phyloP scores from a whole-genome alignment of 2,329 filamentous ascomycete genomes.

The Neonectria hederae region DNA sequence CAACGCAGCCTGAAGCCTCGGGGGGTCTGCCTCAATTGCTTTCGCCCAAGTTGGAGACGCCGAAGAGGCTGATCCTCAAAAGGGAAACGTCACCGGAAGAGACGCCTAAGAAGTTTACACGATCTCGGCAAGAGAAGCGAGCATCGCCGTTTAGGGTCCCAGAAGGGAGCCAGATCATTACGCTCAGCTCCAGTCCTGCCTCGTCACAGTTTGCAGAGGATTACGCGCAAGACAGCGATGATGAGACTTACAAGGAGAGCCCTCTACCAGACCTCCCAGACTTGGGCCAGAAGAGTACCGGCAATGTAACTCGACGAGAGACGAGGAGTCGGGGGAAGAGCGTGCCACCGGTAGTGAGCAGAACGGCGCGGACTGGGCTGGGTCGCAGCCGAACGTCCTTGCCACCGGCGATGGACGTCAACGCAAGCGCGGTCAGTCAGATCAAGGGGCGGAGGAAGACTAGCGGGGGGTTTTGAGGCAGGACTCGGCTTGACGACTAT shows the following conservation, averaged over 20 bases:
- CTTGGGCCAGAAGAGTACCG: slow-evolving; percentile 35
- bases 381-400: slow-evolving; percentile 28
- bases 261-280: slow-evolving; percentile 30
- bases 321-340: slow-evolving; percentile 36
- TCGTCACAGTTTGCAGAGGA: slow-evolving; percentile 32
- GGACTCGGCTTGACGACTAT: background rate
- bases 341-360: slow-evolving; percentile 25
- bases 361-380: slow-evolving; percentile 7
- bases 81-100: background rate
- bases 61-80: slow-evolving; percentile 6
- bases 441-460: slow-evolving; percentile 37
- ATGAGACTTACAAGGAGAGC: slow-evolving; percentile 35
- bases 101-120: background rate
- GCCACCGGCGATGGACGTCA: slow-evolving; percentile 30
- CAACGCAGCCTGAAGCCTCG: slow-evolving; percentile 42
- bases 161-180: slow-evolving; percentile 46
- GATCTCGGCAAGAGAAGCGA: slow-evolving; percentile 27
- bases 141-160: slow-evolving; percentile 40
- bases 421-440: slow-evolving; percentile 36
- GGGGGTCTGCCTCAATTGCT: slow-evolving; percentile 8
- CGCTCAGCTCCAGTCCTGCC: slow-evolving; percentile 43
- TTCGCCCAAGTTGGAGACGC: slow-evolving; percentile 18
- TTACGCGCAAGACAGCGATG: slow-evolving; percentile 35
- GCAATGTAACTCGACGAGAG: slow-evolving; percentile 21
- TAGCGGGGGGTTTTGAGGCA: slow-evolving; percentile 34